These are phyloP conservation scores for Centrapalus pauciflorus DNA, from an alignment of 129 eudicot genomes.

Conservation along the genomic window DNA sequence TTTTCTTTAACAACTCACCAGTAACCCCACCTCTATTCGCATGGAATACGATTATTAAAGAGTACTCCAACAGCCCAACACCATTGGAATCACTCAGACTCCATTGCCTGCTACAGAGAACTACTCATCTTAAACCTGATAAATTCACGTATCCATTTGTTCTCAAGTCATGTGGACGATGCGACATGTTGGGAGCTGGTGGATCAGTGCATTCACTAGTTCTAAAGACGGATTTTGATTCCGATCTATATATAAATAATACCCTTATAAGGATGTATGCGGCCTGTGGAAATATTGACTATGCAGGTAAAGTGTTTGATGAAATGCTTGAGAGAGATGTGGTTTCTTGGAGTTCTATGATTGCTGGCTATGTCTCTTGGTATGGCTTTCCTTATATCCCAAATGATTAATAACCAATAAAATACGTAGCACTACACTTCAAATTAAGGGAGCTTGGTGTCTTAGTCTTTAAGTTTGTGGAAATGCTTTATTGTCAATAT, in stretches of 20 bases:
- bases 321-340: too few relatives aligned
- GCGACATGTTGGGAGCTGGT: constrained; percentile 30
- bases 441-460: too few relatives aligned
- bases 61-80: constrained; percentile 27
- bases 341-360: too few relatives aligned
- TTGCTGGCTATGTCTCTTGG: too few relatives aligned
- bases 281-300: too few relatives aligned
- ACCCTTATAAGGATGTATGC: constrained; percentile 34
- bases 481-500: constrained; percentile 11
- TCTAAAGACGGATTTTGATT: constrained; percentile 30
- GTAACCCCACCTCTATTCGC: constrained; percentile 23
- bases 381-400: too few relatives aligned
- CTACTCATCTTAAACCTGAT: constrained; percentile 24
- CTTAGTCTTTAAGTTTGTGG: too few relatives aligned
- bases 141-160: constrained; percentile 45
- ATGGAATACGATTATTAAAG: constrained; percentile 35
- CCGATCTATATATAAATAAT: constrained; percentile 28
- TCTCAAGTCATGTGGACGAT: constrained; percentile 34
- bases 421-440: constrained; percentile 14
- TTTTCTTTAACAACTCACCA: constrained; percentile 28
- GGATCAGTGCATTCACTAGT: constrained; percentile 33
- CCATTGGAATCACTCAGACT: constrained; percentile 28
- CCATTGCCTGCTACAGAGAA: constrained; percentile 15
- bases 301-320: too few relatives aligned
- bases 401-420: too few relatives aligned